A percentile compares a stretch with the other conserved stretches of the same genome.
These are phyloP conservation scores for Daedalea quercina DNA, from an alignment of 768 basidiomycete genomes.

Conservation along the genomic window DNA sequence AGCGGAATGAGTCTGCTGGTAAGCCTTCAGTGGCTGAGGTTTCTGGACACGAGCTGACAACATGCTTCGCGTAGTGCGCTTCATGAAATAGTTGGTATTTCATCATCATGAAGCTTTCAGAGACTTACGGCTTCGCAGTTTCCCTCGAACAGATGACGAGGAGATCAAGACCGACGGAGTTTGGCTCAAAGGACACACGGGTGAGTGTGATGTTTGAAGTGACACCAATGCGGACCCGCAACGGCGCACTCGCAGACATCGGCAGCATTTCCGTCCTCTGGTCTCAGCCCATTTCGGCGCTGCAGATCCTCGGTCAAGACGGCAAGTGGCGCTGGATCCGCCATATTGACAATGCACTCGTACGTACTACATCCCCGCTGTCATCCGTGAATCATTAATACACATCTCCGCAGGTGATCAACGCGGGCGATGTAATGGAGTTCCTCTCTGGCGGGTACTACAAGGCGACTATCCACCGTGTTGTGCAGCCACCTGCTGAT, in stretches of 20 bases:
- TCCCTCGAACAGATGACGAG: conserved; percentile 27
- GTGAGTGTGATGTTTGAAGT: conserved; percentile 9
- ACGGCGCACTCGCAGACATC: conserved; percentile 3
- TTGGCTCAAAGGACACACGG: conserved; percentile 32
- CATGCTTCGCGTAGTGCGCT: conserved; percentile 44
- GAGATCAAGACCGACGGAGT: conserved; percentile 23
- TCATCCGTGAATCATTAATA: conserved; percentile 25
- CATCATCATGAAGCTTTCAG: conserved; percentile 9
- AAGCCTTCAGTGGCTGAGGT: neutral
- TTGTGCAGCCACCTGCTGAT: conserved; percentile 28
- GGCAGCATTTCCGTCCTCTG: conserved; percentile 44
- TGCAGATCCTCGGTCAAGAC: conserved; percentile 49
- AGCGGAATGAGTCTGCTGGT: conserved; percentile 25
- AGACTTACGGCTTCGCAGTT: conserved; percentile 12
- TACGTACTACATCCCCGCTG: conserved; percentile 25
- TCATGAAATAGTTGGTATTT: conserved; percentile 17
- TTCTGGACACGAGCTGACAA: conserved; percentile 34
- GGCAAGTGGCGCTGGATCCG: conserved; percentile 53
- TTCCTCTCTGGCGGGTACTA: conserved; percentile 30
- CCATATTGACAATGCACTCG: conserved; percentile 53
- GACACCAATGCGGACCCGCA: neutral
- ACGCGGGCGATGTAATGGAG: conserved; percentile 28
- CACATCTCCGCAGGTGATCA: conserved; percentile 28
- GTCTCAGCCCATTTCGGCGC: conserved; percentile 52
- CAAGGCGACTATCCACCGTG: conserved; percentile 31